Conservation (phyloP, 208 protist genomes). For the Trypanosoma melophagium region DNA sequence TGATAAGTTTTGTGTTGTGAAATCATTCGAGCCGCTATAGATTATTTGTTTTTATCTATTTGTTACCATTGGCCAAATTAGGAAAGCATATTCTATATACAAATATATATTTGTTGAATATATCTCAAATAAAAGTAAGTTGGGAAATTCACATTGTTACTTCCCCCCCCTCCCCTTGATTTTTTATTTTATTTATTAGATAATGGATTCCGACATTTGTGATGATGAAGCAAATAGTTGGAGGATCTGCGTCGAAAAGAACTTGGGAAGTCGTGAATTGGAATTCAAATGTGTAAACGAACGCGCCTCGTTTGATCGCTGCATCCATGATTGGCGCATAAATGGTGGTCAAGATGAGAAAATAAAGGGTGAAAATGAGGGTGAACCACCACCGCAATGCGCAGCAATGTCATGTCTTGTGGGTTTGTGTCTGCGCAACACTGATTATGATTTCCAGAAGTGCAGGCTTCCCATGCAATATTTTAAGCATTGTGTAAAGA, state of each 20-base stretch:
- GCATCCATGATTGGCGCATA: constrained; percentile 51
- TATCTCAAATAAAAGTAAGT: no score
- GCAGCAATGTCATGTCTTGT: constrained; percentile 76
- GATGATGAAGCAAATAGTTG: constrained; percentile 59
- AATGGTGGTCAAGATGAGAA: constrained; percentile 41
- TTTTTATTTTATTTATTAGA: constrained; percentile 19
- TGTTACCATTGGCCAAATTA: no score
- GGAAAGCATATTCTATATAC: no score
- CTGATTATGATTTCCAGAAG: constrained; percentile 69
- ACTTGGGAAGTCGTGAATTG: constrained; percentile 43
- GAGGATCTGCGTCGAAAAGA: constrained; percentile 57
- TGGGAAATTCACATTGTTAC: no score
- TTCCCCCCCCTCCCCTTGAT: background rate
- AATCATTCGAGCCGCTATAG: no score
- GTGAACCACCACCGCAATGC: constrained; percentile 75
- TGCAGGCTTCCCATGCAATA: constrained; percentile 69
- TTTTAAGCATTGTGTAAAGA: constrained; percentile 84
- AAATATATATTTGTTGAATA: background rate
- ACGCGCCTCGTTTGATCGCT: constrained; percentile 53
- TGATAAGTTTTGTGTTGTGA: no score
- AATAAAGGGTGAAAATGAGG: constrained; percentile 69
- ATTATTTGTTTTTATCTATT: no score
- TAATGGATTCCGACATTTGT: constrained; percentile 48
- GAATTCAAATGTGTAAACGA: constrained; percentile 33
- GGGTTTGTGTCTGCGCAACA: constrained; percentile 66